Conservation (phyloP, 257 asterid genomes). For the Striga asiatica region DNA sequence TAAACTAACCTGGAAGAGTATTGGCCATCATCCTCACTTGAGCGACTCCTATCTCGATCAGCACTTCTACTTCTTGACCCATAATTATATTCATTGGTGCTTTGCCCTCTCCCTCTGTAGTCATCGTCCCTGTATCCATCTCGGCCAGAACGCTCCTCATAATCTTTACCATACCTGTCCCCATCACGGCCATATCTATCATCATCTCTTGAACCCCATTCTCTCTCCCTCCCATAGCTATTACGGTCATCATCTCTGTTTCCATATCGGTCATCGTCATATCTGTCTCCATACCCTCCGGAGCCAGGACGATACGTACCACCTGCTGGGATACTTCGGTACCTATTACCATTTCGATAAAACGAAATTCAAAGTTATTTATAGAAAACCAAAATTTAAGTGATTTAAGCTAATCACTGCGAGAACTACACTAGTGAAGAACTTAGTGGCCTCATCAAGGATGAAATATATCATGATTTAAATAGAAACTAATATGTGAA, state of each 20-base stretch:
- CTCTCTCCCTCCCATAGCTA: constrained; percentile 79
- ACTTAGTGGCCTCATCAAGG: not conserved
- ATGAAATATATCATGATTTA: not conserved
- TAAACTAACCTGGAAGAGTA: constrained; percentile 64
- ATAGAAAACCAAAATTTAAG: not conserved
- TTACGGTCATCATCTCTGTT: constrained; percentile 66
- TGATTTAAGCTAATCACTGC: not conserved
- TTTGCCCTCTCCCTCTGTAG: constrained; percentile 53
- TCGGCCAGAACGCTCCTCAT: constrained; percentile 54
- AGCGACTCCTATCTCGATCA: constrained; percentile 46
- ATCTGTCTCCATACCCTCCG: constrained; percentile 66
- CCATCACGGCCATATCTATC: constrained; percentile 70
- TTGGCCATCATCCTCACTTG: constrained; percentile 74
- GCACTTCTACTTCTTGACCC: constrained; percentile 84
- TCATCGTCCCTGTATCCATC: constrained; percentile 68
- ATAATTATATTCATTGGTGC: constrained; percentile 41
- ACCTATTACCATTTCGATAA: constrained; percentile 38
- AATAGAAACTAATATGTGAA: too few relatives aligned
- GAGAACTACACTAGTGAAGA: not conserved
- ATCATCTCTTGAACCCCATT: constrained; percentile 59
- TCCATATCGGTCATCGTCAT: constrained; percentile 70
- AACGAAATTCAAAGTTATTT: not conserved
- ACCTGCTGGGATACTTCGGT: constrained; percentile 48
- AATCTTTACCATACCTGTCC: constrained; percentile 53
- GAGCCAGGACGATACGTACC: constrained; percentile 65